Evolutionary conservation across 208 protist genomes (phyloP), one percentile per base, ranked within the genome.

Genomic region (Paratrypanosoma confusum): DNA sequence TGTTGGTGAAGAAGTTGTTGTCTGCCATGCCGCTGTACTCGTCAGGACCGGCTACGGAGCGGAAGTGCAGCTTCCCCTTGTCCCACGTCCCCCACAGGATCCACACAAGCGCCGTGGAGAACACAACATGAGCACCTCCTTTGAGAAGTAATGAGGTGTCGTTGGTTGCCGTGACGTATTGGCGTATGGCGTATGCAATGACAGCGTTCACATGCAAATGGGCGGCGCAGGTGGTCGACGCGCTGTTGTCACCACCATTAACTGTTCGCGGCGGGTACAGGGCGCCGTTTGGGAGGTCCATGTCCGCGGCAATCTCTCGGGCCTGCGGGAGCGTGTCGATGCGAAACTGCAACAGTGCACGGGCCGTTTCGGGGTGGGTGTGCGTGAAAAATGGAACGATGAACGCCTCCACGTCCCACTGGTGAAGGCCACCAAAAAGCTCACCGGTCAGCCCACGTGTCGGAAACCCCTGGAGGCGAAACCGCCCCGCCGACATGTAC

Each of bases 1-100:
- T 20, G 52, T 95, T 95, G 26, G 87, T 95, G 57, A 91, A 95
- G 46, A 86, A 81, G 62, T 90, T 88, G 68, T 95, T 80, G 67
- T 92, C 68, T n/a, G 73, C 66, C 6, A 89, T 41, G 31, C 72
- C 77, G 40, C 66, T 88, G 67, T 91, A 92, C 39, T 76, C 69
- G 50, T 95, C 87, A 22, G 81, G 78, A 5, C 87, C 81, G 0
- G 78, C 74, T 13, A 95, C 82, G 39, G 51, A 87, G 24, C 82
- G 74, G 31, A 95, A 45, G 47, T 92, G 81, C 35, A 91, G 92
- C 32, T 60, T 31, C 8, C 80, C 86, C 28, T 81, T 71, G 28
- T 75, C 68, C 76, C 77, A 95, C 17, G 66, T 73, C 17, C 87
- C 87, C 80, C 82, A 95, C 38, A 85, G 75, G 25, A 92, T 50